Evolutionary conservation across 108 stramenopile genomes (phyloP).

Genomic region (Stephanodiscus minutulus): DNA sequence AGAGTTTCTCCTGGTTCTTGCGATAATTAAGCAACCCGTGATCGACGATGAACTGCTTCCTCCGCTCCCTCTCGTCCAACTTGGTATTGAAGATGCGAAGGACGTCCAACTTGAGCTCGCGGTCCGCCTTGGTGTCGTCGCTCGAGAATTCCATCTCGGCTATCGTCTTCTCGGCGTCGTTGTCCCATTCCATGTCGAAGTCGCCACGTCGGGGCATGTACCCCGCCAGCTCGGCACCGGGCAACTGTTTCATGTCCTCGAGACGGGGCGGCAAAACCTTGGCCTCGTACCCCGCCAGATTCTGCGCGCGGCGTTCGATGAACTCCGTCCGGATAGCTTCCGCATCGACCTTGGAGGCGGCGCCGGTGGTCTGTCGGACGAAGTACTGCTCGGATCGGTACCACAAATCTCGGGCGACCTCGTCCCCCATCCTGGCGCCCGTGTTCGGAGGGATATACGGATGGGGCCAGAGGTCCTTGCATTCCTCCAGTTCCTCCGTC

Average conservation of each 20-base stretch:
- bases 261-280: conserved; percentile 79
- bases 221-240: conserved; percentile 82
- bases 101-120: conserved; percentile 86
- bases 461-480: conserved; percentile 61
- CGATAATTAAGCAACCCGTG: conserved; percentile 82
- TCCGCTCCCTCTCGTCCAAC: conserved; percentile 84
- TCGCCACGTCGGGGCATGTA: conserved; percentile 95
- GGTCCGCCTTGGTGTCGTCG: conserved; percentile 79
- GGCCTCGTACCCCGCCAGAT: conserved; percentile 61
- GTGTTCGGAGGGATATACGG: conserved; percentile 67
- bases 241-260: conserved; percentile 67
- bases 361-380: conserved; percentile 56
- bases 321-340: conserved; percentile 69
- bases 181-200: conserved; percentile 96
- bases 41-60: conserved; percentile 84
- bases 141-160: conserved; percentile 92
- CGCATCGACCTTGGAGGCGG: conserved; percentile 55
- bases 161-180: conserved; percentile 90
- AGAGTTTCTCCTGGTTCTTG: conserved; percentile 67
- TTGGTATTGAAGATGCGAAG: conserved; percentile 88
- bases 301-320: conserved; percentile 59
- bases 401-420: conserved; percentile 78
- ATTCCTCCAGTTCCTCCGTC: conserved; percentile 66
- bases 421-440: conserved; percentile 62
- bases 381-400: conserved; percentile 75